phyloP scores from a whole-genome alignment of 305 asterid genomes.

The Fraxinus sp. region DNA sequence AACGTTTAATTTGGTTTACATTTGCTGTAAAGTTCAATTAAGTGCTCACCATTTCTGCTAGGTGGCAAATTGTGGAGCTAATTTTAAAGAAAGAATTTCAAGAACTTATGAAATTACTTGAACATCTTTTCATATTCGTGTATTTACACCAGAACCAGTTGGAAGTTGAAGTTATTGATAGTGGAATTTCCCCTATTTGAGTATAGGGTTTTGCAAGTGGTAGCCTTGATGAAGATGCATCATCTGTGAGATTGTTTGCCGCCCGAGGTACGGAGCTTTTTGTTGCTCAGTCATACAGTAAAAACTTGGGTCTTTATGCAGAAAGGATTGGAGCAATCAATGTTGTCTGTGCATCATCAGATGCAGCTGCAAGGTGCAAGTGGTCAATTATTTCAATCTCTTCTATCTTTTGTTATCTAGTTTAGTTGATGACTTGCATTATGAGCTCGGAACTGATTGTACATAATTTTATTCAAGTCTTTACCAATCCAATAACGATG shows the following conservation, averaged over 20 bases:
- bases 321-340: conserved; percentile 98
- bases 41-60: conserved; percentile 7
- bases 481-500: neutral
- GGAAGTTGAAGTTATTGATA: conserved; percentile 12
- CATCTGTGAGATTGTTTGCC: conserved; percentile 91
- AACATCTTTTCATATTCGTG: conserved; percentile 2
- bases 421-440: neutral
- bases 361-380: conserved; percentile 73
- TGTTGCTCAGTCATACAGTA: conserved; percentile 95
- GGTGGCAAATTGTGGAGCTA: neutral
- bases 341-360: conserved; percentile 79
- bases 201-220: conserved; percentile 97
- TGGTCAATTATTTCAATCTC: conserved; percentile 9
- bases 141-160: conserved; percentile 14
- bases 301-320: conserved; percentile 88
- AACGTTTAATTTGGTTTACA: conserved; percentile 13
- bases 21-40: conserved; percentile 11
- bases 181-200: conserved; percentile 23
- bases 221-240: conserved; percentile 91
- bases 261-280: conserved; percentile 91
- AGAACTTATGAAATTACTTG: conserved; percentile 1
- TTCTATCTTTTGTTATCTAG: neutral
- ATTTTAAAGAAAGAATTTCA: neutral
- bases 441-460: neutral
- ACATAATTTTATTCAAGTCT: neutral